phyloP scores from a whole-genome alignment of 2,329 filamentous ascomycete species.

The Fusarium sp. region DNA sequence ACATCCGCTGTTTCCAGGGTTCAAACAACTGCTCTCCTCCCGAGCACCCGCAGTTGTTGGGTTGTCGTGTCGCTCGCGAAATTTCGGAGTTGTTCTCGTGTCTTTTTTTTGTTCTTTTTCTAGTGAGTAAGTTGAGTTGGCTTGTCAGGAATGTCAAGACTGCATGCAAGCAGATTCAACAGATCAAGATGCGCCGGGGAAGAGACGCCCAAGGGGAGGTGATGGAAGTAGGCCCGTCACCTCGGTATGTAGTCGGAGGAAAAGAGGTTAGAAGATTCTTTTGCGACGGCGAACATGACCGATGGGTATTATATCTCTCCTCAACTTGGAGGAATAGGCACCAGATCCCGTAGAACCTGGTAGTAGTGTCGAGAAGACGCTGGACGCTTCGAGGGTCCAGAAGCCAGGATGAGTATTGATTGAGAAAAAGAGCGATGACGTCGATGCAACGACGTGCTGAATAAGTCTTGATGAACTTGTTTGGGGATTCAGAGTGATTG shows the following conservation, averaged over 20 bases:
- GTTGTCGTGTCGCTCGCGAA: slow-evolving; percentile 10
- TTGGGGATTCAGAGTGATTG: slow-evolving; percentile 44
- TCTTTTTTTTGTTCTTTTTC: slow-evolving; percentile 47
- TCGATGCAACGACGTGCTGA: slow-evolving; percentile 40
- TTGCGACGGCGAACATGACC: slow-evolving; percentile 65
- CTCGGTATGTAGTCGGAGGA: slow-evolving; percentile 69
- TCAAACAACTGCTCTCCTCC: slow-evolving; percentile 40
- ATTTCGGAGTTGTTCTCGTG: slow-evolving; percentile 30
- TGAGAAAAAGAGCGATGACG: slow-evolving; percentile 40
- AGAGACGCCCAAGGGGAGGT: slow-evolving; percentile 57
- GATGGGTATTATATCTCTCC: slow-evolving; percentile 48
- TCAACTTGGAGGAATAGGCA: slow-evolving; percentile 42
- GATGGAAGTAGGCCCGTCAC: slow-evolving; percentile 61
- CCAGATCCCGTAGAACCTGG: slow-evolving; percentile 44
- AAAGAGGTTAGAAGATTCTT: slow-evolving; percentile 62
- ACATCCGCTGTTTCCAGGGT: slow-evolving; percentile 41
- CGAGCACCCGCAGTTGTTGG: slow-evolving; percentile 40
- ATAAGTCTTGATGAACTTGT: slow-evolving; percentile 20
- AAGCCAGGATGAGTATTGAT: slow-evolving; percentile 5
- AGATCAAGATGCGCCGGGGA: slow-evolving; percentile 34
- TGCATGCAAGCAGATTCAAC: slow-evolving; percentile 38
- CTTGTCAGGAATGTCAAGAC: slow-evolving; percentile 28
- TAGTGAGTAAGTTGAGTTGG: slow-evolving; percentile 24
- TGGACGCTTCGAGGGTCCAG: slow-evolving; percentile 43
- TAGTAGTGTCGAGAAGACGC: slow-evolving; percentile 40